phyloP scores from a whole-genome alignment of 1,284 basidiomycete species.

The Cryptococcus jaspeensis region DNA sequence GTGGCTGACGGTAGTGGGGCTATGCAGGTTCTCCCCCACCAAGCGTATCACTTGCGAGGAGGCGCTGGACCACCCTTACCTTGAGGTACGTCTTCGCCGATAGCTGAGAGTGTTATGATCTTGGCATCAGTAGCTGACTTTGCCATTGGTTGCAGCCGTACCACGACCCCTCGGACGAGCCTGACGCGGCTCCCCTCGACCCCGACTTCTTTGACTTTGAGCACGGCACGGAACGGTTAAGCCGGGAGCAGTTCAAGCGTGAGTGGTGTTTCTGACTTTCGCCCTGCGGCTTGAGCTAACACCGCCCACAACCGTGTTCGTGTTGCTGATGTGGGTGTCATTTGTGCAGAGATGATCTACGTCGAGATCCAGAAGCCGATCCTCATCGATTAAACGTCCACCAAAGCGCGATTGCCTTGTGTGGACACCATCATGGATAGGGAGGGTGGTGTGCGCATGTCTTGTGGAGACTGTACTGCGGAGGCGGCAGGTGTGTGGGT shows the following conservation, averaged over 20 bases:
- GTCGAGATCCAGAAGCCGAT: conserved; percentile 50
- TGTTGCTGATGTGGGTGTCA: neutral
- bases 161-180: conserved; percentile 86
- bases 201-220: conserved; percentile 91
- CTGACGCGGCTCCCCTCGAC: conserved; percentile 72
- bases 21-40: conserved; percentile 72
- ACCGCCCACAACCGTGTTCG: neutral
- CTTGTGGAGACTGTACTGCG: no score
- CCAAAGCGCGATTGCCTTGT: no score
- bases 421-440: no score
- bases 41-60: conserved; percentile 86
- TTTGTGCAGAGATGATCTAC: conserved; percentile 49
- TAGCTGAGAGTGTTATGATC: no score
- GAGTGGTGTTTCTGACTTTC: conserved; percentile 11
- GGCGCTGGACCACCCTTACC: conserved; percentile 87
- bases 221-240: conserved; percentile 52
- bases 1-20: conserved; percentile 21
- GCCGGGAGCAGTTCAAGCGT: conserved; percentile 55
- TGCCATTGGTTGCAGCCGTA: conserved; percentile 62
- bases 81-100: conserved; percentile 59
- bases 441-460: no score
- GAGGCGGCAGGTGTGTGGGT: no score
- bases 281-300: no score
- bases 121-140: conserved; percentile 8
- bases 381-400: neutral